phyloP scores from a whole-genome alignment of 2,329 filamentous ascomycete genomes.

The Penicillium oxalicum region DNA sequence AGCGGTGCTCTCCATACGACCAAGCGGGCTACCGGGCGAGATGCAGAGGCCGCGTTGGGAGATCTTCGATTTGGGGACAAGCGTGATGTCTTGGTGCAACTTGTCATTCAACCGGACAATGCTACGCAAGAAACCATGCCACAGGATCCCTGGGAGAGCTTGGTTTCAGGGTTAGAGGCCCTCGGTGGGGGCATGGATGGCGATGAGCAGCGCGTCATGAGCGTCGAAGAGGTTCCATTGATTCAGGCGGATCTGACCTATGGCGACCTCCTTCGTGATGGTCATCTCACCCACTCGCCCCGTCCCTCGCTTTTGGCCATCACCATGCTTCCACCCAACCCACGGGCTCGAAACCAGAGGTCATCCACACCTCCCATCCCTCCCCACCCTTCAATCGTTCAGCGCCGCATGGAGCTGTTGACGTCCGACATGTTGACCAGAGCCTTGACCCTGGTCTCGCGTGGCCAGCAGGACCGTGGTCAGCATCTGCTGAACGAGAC shows the following conservation, averaged over 20 bases:
- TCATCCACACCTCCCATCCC: slow-evolving; percentile 72
- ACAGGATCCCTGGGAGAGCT: slow-evolving; percentile 94
- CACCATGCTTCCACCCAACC: slow-evolving; percentile 73
- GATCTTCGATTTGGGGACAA: slow-evolving; percentile 96
- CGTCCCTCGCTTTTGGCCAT: slow-evolving; percentile 88
- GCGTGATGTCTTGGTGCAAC: slow-evolving; percentile 84
- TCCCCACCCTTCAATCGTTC: slow-evolving; percentile 89
- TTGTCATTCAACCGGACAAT: slow-evolving; percentile 85
- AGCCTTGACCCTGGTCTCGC: slow-evolving; percentile 81
- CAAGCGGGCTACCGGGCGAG: slow-evolving; percentile 87
- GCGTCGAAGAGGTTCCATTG: slow-evolving; percentile 88
- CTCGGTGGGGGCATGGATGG: slow-evolving; percentile 80
- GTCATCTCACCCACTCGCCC: slow-evolving; percentile 75
- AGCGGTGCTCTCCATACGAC: slow-evolving; percentile 93
- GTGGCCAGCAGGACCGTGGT: slow-evolving; percentile 87
- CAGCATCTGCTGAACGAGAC: slow-evolving; percentile 91
- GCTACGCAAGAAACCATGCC: slow-evolving; percentile 75
- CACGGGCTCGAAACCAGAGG: slow-evolving; percentile 55
- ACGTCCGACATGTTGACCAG: slow-evolving; percentile 97
- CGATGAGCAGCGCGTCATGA: slow-evolving; percentile 75
- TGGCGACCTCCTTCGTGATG: slow-evolving; percentile 87
- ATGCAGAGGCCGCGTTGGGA: slow-evolving; percentile 86
- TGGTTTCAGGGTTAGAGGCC: slow-evolving; percentile 90
- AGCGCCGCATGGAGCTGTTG: slow-evolving; percentile 92
- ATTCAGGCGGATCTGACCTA: slow-evolving; percentile 93